Evolutionary conservation across 2,329 filamentous ascomycete genomes (phyloP).

Genomic region (Fusarium keratoplasticum): DNA sequence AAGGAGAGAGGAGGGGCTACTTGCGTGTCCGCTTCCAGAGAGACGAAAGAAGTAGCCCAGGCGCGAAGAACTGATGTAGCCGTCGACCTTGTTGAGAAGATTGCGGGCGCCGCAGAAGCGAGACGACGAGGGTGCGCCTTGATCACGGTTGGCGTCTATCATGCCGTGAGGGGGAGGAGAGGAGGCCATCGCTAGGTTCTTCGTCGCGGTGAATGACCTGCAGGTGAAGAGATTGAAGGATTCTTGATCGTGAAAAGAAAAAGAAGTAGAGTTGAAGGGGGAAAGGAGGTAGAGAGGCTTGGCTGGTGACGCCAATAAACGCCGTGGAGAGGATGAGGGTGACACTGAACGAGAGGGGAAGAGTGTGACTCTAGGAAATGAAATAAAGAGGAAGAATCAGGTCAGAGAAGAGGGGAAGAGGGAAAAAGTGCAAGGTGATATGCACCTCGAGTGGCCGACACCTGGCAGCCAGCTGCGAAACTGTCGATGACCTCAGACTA

Average conservation of each 20-base stretch:
- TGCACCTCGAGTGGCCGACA: neutral
- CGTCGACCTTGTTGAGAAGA: conserved; percentile 51
- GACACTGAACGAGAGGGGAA: conserved; percentile 29
- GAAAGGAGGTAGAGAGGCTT: conserved; percentile 10
- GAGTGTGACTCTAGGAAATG: conserved; percentile 1
- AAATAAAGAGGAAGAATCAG: neutral
- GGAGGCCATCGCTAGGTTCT: conserved; percentile 21
- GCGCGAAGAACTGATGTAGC: conserved; percentile 53
- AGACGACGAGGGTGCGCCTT: conserved; percentile 14
- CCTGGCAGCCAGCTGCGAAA: conserved; percentile 18
- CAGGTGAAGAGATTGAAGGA: neutral
- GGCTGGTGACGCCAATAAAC: conserved; percentile 25
- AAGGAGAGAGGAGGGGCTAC: conserved; percentile 39
- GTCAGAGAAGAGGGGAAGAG: neutral
- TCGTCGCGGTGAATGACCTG: neutral
- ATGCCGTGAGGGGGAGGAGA: conserved; percentile 21
- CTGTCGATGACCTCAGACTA: neutral
- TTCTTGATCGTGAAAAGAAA: neutral
- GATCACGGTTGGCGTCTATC: conserved; percentile 11
- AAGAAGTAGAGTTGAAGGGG: neutral
- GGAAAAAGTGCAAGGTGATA: neutral
- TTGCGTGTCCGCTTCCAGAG: conserved; percentile 75
- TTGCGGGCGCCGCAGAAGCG: conserved; percentile 50
- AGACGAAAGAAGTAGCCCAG: conserved; percentile 74
- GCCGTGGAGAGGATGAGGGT: conserved; percentile 16